A percentile compares a stretch with the other conserved stretches of the same genome.
Conservation (phyloP, 768 basidiomycete species). For the Guyanaporus albipodus region DNA sequence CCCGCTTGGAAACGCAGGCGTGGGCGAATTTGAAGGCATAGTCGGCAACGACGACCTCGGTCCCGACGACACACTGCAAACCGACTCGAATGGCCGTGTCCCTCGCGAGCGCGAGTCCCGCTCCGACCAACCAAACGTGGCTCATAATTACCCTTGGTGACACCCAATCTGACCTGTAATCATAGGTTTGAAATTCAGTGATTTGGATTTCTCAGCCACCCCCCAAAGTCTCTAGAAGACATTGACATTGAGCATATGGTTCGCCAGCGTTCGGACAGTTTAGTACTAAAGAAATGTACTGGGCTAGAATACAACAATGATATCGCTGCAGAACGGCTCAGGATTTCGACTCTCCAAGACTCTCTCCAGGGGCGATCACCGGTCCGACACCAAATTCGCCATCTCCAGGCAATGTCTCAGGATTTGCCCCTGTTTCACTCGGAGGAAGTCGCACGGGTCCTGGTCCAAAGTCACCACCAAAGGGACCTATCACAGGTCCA, state of each 20-base stretch:
- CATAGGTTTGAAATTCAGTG: constrained; percentile 12
- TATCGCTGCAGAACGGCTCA: not conserved
- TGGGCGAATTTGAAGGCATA: constrained; percentile 31
- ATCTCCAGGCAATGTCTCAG: constrained; percentile 24
- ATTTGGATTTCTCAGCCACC: not conserved
- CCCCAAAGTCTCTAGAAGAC: too few species aligned
- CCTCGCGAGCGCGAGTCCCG: constrained; percentile 5
- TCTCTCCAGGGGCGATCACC: constrained; percentile 27
- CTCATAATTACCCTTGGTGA: too few species aligned
- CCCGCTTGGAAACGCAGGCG: constrained; percentile 25
- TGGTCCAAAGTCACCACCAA: constrained; percentile 8
- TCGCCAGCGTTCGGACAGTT: too few species aligned
- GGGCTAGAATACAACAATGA: constrained; percentile 3
- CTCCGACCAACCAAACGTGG: constrained; percentile 15
- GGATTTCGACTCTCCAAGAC: constrained; percentile 15
- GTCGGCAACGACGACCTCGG: constrained; percentile 30
- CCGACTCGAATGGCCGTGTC: constrained; percentile 25
- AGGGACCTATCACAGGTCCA: constrained; percentile 18
- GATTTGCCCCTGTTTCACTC: constrained; percentile 18
- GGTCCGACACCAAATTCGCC: constrained; percentile 28
- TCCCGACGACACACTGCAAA: constrained; percentile 17
- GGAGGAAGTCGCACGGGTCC: constrained; percentile 20
- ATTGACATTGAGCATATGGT: too few species aligned
- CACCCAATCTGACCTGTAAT: too few species aligned
- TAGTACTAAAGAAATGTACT: constrained; percentile 5